phyloP scores from a whole-genome alignment of 225 moss, liverwort and hornwort genomes.

The Sphagnum contortum region DNA sequence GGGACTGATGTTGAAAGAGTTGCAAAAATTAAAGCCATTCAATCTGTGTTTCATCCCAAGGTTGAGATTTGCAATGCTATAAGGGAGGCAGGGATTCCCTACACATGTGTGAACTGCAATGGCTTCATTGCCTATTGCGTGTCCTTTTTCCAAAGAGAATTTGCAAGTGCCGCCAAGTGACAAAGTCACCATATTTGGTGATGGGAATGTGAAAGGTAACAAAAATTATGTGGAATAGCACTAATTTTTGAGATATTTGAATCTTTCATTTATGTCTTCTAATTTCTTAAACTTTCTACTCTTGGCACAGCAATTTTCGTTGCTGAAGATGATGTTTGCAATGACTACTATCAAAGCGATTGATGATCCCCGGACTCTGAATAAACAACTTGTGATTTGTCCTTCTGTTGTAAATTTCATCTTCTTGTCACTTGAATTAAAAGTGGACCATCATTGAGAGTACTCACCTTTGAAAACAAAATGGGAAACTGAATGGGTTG shows the following conservation, averaged over 20 bases:
- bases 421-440: too few species aligned
- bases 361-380: conserved; percentile 35
- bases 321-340: conserved; percentile 30
- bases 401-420: too few species aligned
- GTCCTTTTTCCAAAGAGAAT: conserved; percentile 5
- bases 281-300: too few species aligned
- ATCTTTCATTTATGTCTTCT: too few species aligned
- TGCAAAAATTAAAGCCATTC: conserved; percentile 3
- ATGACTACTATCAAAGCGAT: conserved; percentile 20
- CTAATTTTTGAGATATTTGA: too few species aligned
- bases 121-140: conserved; percentile 13
- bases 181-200: conserved; percentile 25
- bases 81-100: conserved; percentile 27
- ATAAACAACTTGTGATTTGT: conserved; percentile 23
- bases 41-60: conserved; percentile 7
- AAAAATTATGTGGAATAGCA: too few species aligned
- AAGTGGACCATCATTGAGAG: too few species aligned
- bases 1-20: conserved; percentile 16
- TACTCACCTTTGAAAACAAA: conserved; percentile 12
- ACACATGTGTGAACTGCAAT: conserved; percentile 17
- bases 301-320: conserved; percentile 13
- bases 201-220: conserved; percentile 22
- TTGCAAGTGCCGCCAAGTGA: conserved; percentile 17
- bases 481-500: conserved; percentile 9
- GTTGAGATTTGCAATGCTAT: conserved; percentile 14